Conservation (phyloP, 2,329 filamentous ascomycete species). For the Fusarium sororula region DNA sequence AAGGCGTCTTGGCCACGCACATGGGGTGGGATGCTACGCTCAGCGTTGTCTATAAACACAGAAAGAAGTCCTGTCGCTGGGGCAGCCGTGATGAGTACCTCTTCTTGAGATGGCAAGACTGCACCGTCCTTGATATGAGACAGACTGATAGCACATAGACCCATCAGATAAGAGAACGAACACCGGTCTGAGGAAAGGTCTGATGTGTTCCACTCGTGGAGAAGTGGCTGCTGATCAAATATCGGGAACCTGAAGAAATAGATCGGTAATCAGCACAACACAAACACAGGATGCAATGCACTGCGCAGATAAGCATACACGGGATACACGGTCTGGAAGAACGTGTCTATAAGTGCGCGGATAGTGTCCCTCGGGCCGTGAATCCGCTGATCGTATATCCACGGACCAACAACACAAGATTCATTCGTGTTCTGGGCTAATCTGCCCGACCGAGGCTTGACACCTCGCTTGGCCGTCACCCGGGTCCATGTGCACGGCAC, state of each 20-base stretch:
- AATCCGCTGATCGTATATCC: background rate
- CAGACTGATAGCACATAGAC: background rate
- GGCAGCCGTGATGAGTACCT: background rate
- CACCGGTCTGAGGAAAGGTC: background rate
- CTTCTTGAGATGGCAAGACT: background rate
- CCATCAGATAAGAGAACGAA: background rate
- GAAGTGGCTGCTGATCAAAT: background rate
- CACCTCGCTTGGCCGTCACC: background rate
- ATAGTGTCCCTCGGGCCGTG: background rate
- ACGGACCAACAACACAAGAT: accelerated
- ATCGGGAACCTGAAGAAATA: background rate
- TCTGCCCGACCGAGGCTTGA: background rate
- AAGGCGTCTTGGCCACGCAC: background rate
- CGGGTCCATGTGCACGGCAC: background rate
- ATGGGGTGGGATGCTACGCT: background rate
- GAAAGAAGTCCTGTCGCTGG: background rate
- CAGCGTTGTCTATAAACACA: background rate
- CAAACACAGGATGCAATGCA: background rate
- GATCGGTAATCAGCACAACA: background rate
- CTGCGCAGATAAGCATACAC: background rate
- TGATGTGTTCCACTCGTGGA: background rate
- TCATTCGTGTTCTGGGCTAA: background rate
- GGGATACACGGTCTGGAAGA: background rate
- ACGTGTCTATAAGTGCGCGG: background rate
- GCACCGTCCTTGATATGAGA: background rate